phyloP scores from a whole-genome alignment of 106 monocot species.

The Hemerocallis citrina region DNA sequence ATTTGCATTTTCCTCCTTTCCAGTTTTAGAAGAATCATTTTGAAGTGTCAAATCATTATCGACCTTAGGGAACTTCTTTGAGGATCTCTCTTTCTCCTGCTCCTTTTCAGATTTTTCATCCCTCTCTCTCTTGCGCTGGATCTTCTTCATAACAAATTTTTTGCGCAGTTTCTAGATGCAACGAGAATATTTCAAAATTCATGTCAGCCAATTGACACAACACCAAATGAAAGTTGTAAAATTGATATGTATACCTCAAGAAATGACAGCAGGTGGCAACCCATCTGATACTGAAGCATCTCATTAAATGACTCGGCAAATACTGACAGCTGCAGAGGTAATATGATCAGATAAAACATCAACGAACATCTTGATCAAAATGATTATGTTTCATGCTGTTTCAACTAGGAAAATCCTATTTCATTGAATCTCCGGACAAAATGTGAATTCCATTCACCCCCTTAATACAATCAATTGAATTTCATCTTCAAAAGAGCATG shows the following conservation, averaged over 20 bases:
- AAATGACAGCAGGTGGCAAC: conserved; percentile 67
- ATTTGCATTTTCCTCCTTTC: background rate
- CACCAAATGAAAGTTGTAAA: background rate
- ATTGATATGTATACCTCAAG: conserved; percentile 52
- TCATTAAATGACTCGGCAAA: conserved; percentile 94
- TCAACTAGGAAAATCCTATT: background rate
- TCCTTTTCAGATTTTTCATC: conserved; percentile 39
- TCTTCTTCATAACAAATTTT: conserved; percentile 39
- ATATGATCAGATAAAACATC: background rate
- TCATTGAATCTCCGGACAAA: no score
- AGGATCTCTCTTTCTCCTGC: conserved; percentile 18
- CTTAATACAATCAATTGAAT: background rate
- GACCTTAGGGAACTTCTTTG: conserved; percentile 46
- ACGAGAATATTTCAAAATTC: background rate
- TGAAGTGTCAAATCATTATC: conserved; percentile 12
- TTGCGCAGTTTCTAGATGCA: conserved; percentile 53
- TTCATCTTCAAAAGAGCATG: background rate
- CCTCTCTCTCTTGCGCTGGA: conserved; percentile 62
- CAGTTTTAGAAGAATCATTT: conserved; percentile 17
- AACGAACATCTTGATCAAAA: background rate
- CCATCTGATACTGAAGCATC: conserved; percentile 98
- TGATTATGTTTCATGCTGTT: no score
- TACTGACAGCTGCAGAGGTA: conserved; percentile 64
- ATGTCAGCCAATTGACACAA: background rate
- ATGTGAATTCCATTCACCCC: background rate